Conservation (phyloP, 192 early-diverging fungal species). For the Dissophora globulifera region DNA sequence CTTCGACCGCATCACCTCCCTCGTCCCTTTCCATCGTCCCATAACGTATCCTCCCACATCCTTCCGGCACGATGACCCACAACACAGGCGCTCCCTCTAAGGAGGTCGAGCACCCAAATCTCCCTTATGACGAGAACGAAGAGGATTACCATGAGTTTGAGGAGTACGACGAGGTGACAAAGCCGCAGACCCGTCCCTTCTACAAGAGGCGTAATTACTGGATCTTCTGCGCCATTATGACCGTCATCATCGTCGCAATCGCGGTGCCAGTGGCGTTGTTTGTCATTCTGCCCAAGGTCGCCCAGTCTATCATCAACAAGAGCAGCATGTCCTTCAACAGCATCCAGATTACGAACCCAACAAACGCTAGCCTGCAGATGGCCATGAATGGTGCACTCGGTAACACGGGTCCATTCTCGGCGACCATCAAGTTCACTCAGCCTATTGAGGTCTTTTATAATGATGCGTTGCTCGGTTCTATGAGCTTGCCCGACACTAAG, state of each 20-base stretch:
- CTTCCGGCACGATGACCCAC: constrained; percentile 11
- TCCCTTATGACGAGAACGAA: constrained; percentile 48
- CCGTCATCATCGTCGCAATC: constrained; percentile 58
- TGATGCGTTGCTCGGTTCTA: constrained; percentile 49
- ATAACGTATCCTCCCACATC: not conserved
- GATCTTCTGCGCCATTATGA: constrained; percentile 62
- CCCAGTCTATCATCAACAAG: constrained; percentile 59
- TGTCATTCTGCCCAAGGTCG: constrained; percentile 65
- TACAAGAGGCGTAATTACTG: constrained; percentile 64
- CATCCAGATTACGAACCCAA: constrained; percentile 53
- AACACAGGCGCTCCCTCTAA: constrained; percentile 30
- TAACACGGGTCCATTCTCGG: constrained; percentile 61
- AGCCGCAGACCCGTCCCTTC: constrained; percentile 54
- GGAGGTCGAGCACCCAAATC: constrained; percentile 37
- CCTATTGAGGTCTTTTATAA: constrained; percentile 63
- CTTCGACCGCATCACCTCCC: not conserved
- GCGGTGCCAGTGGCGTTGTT: constrained; percentile 61
- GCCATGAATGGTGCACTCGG: constrained; percentile 31
- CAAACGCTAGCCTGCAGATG: constrained; percentile 41
- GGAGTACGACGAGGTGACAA: constrained; percentile 49
- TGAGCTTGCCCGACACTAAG: constrained; percentile 46
- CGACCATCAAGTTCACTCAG: constrained; percentile 59
- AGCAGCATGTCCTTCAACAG: constrained; percentile 47
- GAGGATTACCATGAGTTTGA: constrained; percentile 54
- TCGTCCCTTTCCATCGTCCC: not conserved